Evolutionary conservation across 106 monocot species (phyloP), one percentile per base, ranked within the genome.

Genomic region (Dioscorea zingiberensis): DNA sequence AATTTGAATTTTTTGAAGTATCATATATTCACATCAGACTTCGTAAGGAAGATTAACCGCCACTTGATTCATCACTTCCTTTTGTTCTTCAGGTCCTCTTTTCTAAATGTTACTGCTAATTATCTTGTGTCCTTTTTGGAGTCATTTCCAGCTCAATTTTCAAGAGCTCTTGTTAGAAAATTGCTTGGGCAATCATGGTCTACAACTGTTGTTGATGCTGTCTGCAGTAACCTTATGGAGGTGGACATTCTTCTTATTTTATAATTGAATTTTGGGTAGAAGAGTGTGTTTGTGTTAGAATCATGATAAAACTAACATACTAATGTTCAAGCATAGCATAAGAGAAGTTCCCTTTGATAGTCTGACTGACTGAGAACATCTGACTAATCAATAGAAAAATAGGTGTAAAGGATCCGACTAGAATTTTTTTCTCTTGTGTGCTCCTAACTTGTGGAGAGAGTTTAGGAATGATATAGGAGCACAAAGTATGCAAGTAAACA

Each of bases 161-260:
- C 47, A 69, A 71, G 57, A 51, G 45, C 19, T 55, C 48, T 94
- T 18, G 80, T 85, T 54, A 87, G 58, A 74, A 78, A 55, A 60
- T 58, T 76, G 49, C 48, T 95, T 64, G 94, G 87, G 48, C 54
- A 62, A 45, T 79, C 91, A 70, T 95, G 91, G 74, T 88, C 91
- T 74, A 29, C 68, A 29, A 81, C 71, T 17, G 94, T 91, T 66
- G 66, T 95, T 74, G 73, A 85, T 69, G 78, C 84, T 73, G 70
- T 83, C 27, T 91, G 91, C 72, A 76, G 49, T 66, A 57, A 85
- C 60, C 72, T 95, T 22, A 65, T 95, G 56, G 60, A 83, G 85
- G 94, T 83, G 38, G 73, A 28, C 48, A 70, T 38, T 58, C 7
- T 13, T 46, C 18, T 22, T 63, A 44, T 7, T 32, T 19, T 44